A percentile compares a stretch with the other conserved stretches of the same genome.
phyloP scores from a whole-genome alignment of 2,329 filamentous ascomycete genomes.

The Colletotrichum costaricense region DNA sequence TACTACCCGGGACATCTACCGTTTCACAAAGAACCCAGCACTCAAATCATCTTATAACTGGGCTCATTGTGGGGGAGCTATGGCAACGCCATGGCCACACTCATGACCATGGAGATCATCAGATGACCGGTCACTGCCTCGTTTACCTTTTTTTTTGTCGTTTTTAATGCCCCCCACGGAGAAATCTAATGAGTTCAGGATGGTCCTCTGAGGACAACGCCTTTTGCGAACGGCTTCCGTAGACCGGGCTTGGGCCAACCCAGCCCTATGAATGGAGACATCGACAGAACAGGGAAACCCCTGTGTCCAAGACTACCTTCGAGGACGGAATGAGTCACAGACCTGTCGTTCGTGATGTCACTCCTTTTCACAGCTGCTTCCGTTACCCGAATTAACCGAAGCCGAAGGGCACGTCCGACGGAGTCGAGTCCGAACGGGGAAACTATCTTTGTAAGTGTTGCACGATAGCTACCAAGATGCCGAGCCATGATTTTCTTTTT shows the following conservation, averaged over 20 bases:
- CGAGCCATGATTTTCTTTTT: too few relatives aligned
- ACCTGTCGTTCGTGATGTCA: conserved; percentile 2
- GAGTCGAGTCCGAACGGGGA: not conserved
- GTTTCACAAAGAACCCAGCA: not conserved
- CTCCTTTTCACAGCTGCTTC: not conserved
- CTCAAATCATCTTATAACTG: not conserved
- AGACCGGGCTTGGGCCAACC: not conserved
- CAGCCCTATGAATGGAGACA: not conserved
- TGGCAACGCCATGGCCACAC: not conserved
- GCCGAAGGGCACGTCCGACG: not conserved
- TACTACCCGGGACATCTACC: not conserved
- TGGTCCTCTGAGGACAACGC: not conserved
- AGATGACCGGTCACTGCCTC: not conserved
- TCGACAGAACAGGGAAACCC: not conserved
- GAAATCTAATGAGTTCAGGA: not conserved
- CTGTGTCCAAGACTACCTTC: not conserved
- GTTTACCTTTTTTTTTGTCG: not conserved
- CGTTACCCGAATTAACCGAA: not conserved
- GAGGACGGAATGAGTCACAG: not conserved
- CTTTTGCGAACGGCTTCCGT: not conserved
- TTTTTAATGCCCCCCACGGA: not conserved
- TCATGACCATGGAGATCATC: not conserved
- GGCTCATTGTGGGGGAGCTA: not conserved
- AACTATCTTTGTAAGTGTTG: not conserved
- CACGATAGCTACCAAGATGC: too few relatives aligned